Conservation (phyloP, 331 rosid species). For the Malus hybrid region DNA sequence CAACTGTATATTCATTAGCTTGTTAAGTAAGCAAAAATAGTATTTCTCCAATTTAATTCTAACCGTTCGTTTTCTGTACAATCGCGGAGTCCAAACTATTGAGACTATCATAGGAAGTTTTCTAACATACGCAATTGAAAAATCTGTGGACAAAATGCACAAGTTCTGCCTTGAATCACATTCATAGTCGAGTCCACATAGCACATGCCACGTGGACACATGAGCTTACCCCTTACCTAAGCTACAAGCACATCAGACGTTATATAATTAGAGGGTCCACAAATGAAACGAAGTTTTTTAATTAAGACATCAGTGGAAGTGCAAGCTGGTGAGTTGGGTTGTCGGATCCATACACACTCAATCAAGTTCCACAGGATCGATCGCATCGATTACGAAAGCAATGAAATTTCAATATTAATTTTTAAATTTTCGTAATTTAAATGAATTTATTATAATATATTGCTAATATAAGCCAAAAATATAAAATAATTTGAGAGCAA, state of each 20-base stretch:
- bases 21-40: no score
- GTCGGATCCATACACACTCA: background rate
- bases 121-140: background rate
- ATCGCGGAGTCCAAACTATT: no score
- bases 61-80: no score
- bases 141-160: background rate
- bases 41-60: no score
- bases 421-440: no score
- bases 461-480: no score
- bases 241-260: background rate
- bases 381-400: background rate
- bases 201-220: background rate
- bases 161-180: background rate
- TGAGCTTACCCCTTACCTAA: background rate
- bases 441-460: no score
- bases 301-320: conserved; percentile 19
- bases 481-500: background rate
- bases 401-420: no score
- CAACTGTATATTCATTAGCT: no score
- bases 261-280: background rate
- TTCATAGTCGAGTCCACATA: background rate
- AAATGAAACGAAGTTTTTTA: conserved; percentile 1
- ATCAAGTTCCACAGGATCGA: background rate
- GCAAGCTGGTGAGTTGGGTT: conserved; percentile 2
- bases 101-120: background rate